Percentiles rank a stretch among this genome's conserved stretches.
These are phyloP conservation scores for Lipomyces lipofer DNA, from an alignment of 805 yeast genomes.

Conservation along the genomic window DNA sequence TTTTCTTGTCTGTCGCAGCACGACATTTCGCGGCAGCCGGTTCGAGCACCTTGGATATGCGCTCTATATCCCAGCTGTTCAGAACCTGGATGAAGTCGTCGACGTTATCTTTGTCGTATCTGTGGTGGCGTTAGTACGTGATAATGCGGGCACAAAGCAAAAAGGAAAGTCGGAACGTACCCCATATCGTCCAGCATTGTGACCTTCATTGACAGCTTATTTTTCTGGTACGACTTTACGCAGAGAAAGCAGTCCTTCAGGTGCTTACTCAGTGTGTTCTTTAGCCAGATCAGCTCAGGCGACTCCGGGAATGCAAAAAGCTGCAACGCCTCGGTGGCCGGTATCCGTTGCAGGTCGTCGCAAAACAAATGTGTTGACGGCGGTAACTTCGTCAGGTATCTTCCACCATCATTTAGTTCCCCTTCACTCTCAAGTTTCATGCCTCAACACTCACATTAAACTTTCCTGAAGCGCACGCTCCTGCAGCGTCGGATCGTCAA, in stretches of 20 bases:
- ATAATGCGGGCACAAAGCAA: background rate
- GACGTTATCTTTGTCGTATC: constrained; percentile 24
- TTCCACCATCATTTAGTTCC: constrained; percentile 2
- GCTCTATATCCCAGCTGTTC: constrained; percentile 27
- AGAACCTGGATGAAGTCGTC: constrained; percentile 25
- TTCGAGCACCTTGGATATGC: constrained; percentile 16
- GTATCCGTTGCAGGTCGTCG: constrained; percentile 9
- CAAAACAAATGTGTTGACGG: constrained; percentile 20
- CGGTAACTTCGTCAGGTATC: constrained; percentile 29
- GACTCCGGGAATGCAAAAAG: constrained; percentile 30
- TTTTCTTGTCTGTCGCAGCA: constrained; percentile 7
- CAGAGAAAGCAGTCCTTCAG: constrained; percentile 29
- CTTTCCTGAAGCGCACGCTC: constrained; percentile 29
- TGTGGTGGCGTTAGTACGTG: background rate
- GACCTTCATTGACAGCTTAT: constrained; percentile 9
- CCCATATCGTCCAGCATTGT: constrained; percentile 12
- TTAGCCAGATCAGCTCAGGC: constrained; percentile 29
- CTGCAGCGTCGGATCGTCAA: constrained; percentile 22
- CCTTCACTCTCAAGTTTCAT: background rate
- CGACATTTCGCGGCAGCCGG: constrained; percentile 26
- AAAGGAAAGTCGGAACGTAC: background rate
- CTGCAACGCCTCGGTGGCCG: constrained; percentile 23
- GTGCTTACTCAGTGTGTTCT: constrained; percentile 25
- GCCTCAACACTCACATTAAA: constrained; percentile 27
- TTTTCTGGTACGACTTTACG: constrained; percentile 30